Conservation (phyloP, 768 basidiomycete genomes). For the Guyanaporus albipodus region DNA sequence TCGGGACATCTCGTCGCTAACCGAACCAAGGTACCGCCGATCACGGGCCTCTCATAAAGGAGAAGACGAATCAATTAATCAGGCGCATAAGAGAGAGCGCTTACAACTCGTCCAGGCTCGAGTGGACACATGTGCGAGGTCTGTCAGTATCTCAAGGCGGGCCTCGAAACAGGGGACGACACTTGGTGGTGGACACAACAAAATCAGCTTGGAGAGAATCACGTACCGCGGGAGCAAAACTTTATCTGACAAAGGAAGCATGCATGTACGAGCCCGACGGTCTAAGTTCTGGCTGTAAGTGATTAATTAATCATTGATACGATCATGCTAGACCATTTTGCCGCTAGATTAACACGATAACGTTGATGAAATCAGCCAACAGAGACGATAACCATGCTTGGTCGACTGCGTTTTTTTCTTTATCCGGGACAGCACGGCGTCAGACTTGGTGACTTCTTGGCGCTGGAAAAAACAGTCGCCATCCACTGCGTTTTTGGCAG, state of each 20-base stretch:
- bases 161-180: no score
- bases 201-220: background rate
- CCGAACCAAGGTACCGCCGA: conserved; percentile 16
- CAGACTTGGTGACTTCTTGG: background rate
- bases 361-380: background rate
- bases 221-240: background rate
- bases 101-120: no score
- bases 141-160: no score
- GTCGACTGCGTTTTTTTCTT: no score
- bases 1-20: conserved; percentile 11
- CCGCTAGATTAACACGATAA: no score
- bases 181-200: background rate
- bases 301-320: background rate
- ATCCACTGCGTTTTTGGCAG: no score
- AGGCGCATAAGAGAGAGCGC: no score
- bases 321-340: background rate
- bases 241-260: background rate
- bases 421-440: no score
- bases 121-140: no score
- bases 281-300: background rate
- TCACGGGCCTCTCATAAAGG: conserved; percentile 19
- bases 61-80: background rate
- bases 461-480: no score
- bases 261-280: background rate
- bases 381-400: no score